Base-by-base conservation (phyloP, 352 stramenopile species). In the Phytophthora vignae region DNA sequence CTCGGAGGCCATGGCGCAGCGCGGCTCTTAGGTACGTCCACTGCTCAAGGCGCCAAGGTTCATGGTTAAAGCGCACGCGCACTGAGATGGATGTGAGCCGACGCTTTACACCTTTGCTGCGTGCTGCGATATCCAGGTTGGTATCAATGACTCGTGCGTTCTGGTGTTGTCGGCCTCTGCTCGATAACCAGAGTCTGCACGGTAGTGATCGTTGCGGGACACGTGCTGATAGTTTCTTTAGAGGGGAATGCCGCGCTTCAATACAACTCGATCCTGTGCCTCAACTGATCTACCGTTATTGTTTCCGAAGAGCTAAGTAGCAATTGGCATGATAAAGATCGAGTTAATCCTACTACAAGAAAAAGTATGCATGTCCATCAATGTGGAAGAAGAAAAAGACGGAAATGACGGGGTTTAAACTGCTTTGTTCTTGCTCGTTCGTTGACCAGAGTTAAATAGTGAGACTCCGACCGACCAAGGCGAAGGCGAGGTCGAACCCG, bases 1-100 rank as follows among this genome's bases (percentile, higher is more conserved):
- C 29, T 96, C 88, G 56, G 81, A 95, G 60, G 74, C 85, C 29
- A 94, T 97, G 85, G 79, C 86, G 50, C 78, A 93, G 76, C 88
- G 88, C 48, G 86, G 86, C 29, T 76, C 78, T 12, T 82, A 91
- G 81, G 84, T 92, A 33, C 53, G 54, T 65, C 38, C 31, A 6
- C 29, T 1, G 17, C 3, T 33, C 21, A 40, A 25, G 11, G 29
- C 27, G 46, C 22, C 25, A 46, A n/a, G 11, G 0, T 44, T 15
- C 17, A 19, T 29, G 14, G 19, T 33, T 15, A 50, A 38, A 40
- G 33, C 11, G 33, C 11, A 25, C 14, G 40, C 11, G 25, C 21
- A 33, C 53, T 33, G 4, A n/a, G 17, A 44, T 4, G 11, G 22
- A 31, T 6, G 7, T 11, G 4, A 31, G 19, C 14, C 17, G 44